phyloP scores from a whole-genome alignment of 2,329 filamentous ascomycete species.

The Dendryphion nanum region DNA sequence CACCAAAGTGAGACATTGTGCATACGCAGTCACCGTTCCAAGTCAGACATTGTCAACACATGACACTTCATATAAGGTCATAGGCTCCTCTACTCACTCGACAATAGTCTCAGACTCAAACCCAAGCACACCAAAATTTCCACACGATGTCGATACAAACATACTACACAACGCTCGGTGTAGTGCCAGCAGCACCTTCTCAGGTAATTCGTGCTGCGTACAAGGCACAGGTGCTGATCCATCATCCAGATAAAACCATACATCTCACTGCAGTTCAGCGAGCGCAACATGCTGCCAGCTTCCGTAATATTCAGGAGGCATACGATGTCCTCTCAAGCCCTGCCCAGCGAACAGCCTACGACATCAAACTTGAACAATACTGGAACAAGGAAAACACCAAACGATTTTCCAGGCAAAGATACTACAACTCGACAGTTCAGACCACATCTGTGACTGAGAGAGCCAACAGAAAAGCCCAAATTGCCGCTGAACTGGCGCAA shows the following conservation, averaged over 20 bases:
- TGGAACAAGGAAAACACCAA: background rate
- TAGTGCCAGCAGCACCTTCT: constrained; percentile 11
- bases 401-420: background rate
- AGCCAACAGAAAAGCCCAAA: constrained; percentile 10
- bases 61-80: background rate
- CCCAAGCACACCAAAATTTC: background rate
- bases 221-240: constrained; percentile 14
- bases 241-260: constrained; percentile 15
- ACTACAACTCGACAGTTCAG: constrained; percentile 3
- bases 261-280: constrained; percentile 10
- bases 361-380: constrained; percentile 8
- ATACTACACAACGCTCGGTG: constrained; percentile 15
- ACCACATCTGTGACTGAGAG: constrained; percentile 14
- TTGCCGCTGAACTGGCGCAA: constrained; percentile 10
- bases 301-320: constrained; percentile 13
- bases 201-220: constrained; percentile 18
- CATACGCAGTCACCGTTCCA: no score
- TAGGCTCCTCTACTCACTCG: background rate
- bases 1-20: background rate
- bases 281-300: constrained; percentile 7
- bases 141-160: background rate
- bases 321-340: constrained; percentile 16
- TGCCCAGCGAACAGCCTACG: constrained; percentile 13
- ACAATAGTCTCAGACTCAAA: background rate
- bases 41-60: no score